Conservation (phyloP, 2,329 filamentous ascomycete genomes). For the Cyphellophora europaea region DNA sequence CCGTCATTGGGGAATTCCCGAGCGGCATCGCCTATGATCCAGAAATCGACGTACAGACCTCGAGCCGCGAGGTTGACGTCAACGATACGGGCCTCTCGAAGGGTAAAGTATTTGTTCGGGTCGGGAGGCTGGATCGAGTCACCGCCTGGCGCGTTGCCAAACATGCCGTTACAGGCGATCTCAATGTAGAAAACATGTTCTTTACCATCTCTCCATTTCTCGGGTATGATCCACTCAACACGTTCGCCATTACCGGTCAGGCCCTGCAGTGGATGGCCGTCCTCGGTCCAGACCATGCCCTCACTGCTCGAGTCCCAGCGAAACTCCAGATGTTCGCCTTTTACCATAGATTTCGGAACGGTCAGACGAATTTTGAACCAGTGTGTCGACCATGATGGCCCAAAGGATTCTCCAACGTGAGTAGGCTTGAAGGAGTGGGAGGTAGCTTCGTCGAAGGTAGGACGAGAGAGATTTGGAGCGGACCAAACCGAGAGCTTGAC, state of each 20-base stretch:
- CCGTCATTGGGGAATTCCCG: slow-evolving; percentile 82
- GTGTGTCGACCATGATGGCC: slow-evolving; percentile 93
- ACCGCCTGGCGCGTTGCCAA: slow-evolving; percentile 78
- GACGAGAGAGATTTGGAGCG: slow-evolving; percentile 67
- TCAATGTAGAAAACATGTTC: slow-evolving; percentile 89
- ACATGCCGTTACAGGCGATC: slow-evolving; percentile 99
- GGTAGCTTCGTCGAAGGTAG: slow-evolving; percentile 75
- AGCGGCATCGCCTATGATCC: slow-evolving; percentile 89
- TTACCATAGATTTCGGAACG: slow-evolving; percentile 60
- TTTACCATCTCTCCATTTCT: slow-evolving; percentile 71
- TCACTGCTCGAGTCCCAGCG: slow-evolving; percentile 96
- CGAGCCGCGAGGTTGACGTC: slow-evolving; percentile 80
- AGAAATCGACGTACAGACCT: slow-evolving; percentile 81
- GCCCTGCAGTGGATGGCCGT: slow-evolving; percentile 85
- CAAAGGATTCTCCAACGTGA: slow-evolving; percentile 68
- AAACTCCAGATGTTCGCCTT: slow-evolving; percentile 81
- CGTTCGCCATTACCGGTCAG: slow-evolving; percentile 84
- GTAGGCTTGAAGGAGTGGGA: slow-evolving; percentile 68
- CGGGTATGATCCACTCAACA: slow-evolving; percentile 81
- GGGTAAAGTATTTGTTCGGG: slow-evolving; percentile 70
- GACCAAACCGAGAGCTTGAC: slow-evolving; percentile 82
- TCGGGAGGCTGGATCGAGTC: slow-evolving; percentile 82
- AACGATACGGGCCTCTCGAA: slow-evolving; percentile 73
- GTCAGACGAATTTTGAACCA: slow-evolving; percentile 85
- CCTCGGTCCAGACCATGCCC: slow-evolving; percentile 84